These are phyloP conservation scores for Cicer bijugum DNA, from an alignment of 306 rosid genomes.

Conservation along the genomic window DNA sequence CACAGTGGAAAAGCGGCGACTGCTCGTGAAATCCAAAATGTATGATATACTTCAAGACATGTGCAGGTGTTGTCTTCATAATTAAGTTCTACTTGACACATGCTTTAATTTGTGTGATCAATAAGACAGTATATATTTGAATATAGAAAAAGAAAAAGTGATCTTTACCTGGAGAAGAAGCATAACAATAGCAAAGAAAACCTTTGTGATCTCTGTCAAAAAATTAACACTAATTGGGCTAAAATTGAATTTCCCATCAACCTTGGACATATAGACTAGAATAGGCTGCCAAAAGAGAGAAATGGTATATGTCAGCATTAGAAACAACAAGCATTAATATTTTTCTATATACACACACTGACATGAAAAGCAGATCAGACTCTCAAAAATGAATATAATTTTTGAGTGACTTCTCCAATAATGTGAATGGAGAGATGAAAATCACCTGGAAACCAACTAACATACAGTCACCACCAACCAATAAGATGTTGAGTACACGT, in stretches of 20 bases:
- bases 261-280: constrained; percentile 98
- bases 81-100: constrained; percentile 26
- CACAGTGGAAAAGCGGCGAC: constrained; percentile 18
- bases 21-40: constrained; percentile 5
- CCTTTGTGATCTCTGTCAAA: constrained; percentile 88
- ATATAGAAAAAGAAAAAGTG: constrained; percentile 35
- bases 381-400: not conserved
- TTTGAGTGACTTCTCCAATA: not conserved
- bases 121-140: constrained; percentile 32
- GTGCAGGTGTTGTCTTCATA: not conserved
- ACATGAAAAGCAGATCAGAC: constrained; percentile 4
- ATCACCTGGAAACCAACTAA: constrained; percentile 96
- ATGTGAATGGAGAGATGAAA: constrained; percentile 26
- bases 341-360: not conserved
- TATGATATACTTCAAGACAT: constrained; percentile 12
- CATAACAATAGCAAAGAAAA: constrained; percentile 90
- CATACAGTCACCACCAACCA: constrained; percentile 97
- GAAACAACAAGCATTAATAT: constrained; percentile 15
- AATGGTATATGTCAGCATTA: constrained; percentile 32
- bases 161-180: constrained; percentile 77
- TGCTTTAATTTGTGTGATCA: constrained; percentile 25
- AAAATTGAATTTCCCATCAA: constrained; percentile 95
- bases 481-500: constrained; percentile 71
- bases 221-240: constrained; percentile 99
- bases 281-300: constrained; percentile 75